phyloP scores from a whole-genome alignment of 495 filamentous ascomycete genomes.

The Penicillium diatomitis region DNA sequence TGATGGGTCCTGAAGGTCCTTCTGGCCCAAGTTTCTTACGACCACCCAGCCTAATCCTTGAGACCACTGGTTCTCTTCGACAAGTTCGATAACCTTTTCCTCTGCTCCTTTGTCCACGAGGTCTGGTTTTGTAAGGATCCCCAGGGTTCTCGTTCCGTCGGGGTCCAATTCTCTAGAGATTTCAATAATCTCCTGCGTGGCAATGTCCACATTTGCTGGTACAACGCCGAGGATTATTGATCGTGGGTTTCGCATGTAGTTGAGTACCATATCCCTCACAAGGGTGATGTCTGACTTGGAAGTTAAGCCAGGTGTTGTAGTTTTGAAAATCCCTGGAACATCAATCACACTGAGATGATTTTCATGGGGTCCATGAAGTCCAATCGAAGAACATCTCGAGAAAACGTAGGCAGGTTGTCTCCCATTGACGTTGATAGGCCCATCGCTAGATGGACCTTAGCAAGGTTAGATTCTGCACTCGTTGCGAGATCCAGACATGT shows the following conservation, averaged over 20 bases:
- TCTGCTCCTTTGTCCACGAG: slow-evolving; percentile 28
- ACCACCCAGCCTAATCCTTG: too few relatives aligned
- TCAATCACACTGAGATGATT: slow-evolving; percentile 49
- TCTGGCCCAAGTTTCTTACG: too few relatives aligned
- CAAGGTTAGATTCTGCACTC: slow-evolving; percentile 14
- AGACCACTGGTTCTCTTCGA: too few relatives aligned
- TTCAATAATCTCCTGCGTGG: slow-evolving; percentile 43
- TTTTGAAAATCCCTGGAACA: too few relatives aligned
- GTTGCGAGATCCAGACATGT: too few relatives aligned
- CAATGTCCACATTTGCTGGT: slow-evolving; percentile 41
- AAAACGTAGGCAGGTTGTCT: slow-evolving; percentile 37
- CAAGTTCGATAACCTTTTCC: too few relatives aligned
- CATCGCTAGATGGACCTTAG: slow-evolving; percentile 7
- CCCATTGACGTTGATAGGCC: too few relatives aligned
- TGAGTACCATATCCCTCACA: slow-evolving; percentile 19
- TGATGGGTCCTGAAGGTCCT: too few relatives aligned
- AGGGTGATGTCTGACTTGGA: slow-evolving; percentile 22
- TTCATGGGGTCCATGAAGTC: slow-evolving; percentile 40
- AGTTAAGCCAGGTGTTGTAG: slow-evolving; percentile 36
- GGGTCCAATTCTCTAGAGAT: slow-evolving; percentile 35
- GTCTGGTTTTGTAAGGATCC: slow-evolving; percentile 47
- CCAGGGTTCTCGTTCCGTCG: slow-evolving; percentile 40
- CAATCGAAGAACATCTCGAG: slow-evolving; percentile 41
- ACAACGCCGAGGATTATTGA: slow-evolving; percentile 29
- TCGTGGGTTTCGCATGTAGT: slow-evolving; percentile 23